These are phyloP conservation scores for Pyrus betulifolia DNA, from an alignment of 306 rosid genomes.

Conservation along the genomic window DNA sequence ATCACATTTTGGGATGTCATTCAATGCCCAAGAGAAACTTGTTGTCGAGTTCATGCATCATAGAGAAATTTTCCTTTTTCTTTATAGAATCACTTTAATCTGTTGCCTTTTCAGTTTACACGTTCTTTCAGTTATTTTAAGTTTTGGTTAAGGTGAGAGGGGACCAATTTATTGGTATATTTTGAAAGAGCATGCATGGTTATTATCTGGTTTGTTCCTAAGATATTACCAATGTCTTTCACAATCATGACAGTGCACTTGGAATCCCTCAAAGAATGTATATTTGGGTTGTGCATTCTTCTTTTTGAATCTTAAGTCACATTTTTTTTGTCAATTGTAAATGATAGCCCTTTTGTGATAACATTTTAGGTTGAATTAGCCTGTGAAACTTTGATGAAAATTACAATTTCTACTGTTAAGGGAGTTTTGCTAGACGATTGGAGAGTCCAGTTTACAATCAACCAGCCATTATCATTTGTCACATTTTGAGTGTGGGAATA, in stretches of 20 bases:
- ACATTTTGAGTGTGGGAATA: background rate
- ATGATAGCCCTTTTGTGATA: background rate
- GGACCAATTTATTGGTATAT: background rate
- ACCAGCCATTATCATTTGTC: background rate
- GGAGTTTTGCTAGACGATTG: background rate
- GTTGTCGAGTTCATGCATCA: background rate
- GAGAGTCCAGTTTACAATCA: background rate
- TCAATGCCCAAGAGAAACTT: background rate
- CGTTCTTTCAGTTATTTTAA: background rate
- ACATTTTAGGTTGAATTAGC: background rate
- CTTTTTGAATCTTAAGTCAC: background rate
- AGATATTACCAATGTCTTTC: background rate
- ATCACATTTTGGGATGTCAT: background rate
- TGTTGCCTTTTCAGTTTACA: background rate
- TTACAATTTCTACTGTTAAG: background rate
- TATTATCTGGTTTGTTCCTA: background rate
- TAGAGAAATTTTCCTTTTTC: background rate
- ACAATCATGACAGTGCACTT: background rate
- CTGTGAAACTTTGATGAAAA: background rate
- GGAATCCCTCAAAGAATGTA: background rate
- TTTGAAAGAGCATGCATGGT: background rate
- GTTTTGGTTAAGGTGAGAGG: background rate
- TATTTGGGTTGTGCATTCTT: background rate
- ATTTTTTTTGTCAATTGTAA: background rate
- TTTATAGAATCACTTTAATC: background rate